Evolutionary conservation across 1,139 yeast species (phyloP), one percentile per base, ranked within the genome.

Genomic region (Hyphopichia buzzinii): DNA sequence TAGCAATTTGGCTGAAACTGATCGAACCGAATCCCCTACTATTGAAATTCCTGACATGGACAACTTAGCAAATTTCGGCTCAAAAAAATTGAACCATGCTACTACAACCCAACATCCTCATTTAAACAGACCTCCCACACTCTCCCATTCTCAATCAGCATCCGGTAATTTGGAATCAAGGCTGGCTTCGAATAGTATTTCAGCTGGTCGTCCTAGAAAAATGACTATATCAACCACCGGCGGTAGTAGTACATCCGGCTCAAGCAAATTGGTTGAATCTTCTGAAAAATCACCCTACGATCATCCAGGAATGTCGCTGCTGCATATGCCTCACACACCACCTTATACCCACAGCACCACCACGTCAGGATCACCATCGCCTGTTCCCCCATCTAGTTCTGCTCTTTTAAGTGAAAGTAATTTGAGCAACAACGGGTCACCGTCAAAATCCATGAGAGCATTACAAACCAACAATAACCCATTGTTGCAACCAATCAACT

Each of bases 401-500:
- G 48, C 50, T 1, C 40, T 55, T 8, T 33, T 48, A 12, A 40
- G 43, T 12, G 51, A 57, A 4, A 43, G 50, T 0, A 44, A 47
- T 4, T 37, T 48, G 14, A 36, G 52, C 2, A 52, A 50, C 38
- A 50, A 62, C 7, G 53, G 55, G 29, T 67, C 77, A 2, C 77
- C 81, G 3, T 67, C 79, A 0, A 74, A 74, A 47, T 60, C 72
- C 1, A 78, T 77, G 83, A 74, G 77, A 47, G 80, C 82, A 3
- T 57, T 76, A 17, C 74, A 70, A 23, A 50, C 71, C 21, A 57
- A 57, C 42, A 50, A 66, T 13, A 71, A 66, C 42, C 79, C 83
- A 4, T 57, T 81, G 29, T 59, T 81, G 35, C 85, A 79, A 46
- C 86, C 87, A 0, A 72, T 80, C 36, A 80, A 81, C 49, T 72